Base-by-base conservation (phyloP, 345 rosid genomes). In the Kandelia obovata region DNA sequence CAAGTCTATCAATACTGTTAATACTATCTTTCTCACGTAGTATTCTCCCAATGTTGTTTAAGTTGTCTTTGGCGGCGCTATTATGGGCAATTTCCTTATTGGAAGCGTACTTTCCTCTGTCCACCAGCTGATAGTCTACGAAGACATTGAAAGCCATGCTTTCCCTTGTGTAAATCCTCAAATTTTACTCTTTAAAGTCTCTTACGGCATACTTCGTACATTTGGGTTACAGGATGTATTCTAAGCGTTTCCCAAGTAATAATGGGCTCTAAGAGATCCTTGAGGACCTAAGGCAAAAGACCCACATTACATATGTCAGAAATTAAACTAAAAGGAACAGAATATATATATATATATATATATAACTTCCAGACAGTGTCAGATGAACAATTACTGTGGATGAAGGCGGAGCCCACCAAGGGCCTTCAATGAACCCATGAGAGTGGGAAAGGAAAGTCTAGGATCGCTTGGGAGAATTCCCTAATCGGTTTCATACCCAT, bases 21-120 rank as follows among this genome's bases (percentile, higher is more conserved):
- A 15, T 43, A 43, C 7, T 20, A 19, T 46, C 58, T 46, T 62
- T 62, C 3, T 39, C 26, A 3, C 17, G 20, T 11, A 79, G 28
- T 25, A 77, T 15, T 19, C 21, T 67, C 9, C 20, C 21, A 53
- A 87, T 78, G 15, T 86, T 83, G 53, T 83, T 76, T 0, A 88
- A 43, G 0, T 89, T 92, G 71, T 84, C 78, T 64, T 83, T 83
- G 1, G 97, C 95, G 2, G 92, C 97, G 13, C 84, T 76, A 26
- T 84, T 79, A 0, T 71, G 75, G 0, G 92, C 95, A 65, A 82
- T 79, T 7, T 82, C 89, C 66, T 88, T 91, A 79, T 82, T 91
- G 0, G 35, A 3, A 26, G 30, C 59, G 65, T 81, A 81, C 0
- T 64, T 32, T 2, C 79, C 91, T 60, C 58, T 78, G 5, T 91